Evolutionary conservation across 352 stramenopile genomes (phyloP), one percentile per base, ranked within the genome.

Genomic region (Phytopythium helicoides): DNA sequence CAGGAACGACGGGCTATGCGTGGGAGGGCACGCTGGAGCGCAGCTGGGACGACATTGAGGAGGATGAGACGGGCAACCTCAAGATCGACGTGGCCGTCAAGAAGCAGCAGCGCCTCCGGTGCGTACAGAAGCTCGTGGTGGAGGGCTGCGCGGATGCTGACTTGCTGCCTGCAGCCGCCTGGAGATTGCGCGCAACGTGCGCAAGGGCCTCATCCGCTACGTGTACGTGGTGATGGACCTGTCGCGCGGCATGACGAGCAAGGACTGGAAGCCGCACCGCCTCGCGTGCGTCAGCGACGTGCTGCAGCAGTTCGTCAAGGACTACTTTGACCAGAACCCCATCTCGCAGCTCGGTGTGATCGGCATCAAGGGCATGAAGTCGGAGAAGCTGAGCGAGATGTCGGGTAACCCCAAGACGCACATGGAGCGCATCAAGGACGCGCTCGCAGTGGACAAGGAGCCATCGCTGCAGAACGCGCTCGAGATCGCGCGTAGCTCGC

Each of bases 281-380:
- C 58, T 92, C 6, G 75, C 65, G 16, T 89, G 81, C 47, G 63
- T 77, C 23, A 84, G 73, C 50, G 65, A 81, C 11, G 80, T 87
- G 40, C 50, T 94, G 50, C 79, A 93, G 60, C 72, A 94, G 47
- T 96, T 97, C 37, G 72, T 96, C 1, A 85, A 85, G 50, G 82
- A 96, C 63, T 98, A 95, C 60, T 97, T 98, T 48, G 92, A 98
- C 65, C 88, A 97, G 60, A 98, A 98, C 56, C 92, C 92, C 31
- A 95, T 98, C 55, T 96, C 87, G 28, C 86, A 97, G 62, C 63
- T 97, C 19, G 84, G 92, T 3, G 64, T 98, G 23, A 89, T 97
- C 50, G 82, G 89, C 33, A 94, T 95, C 50, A 88, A 94, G 53
- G 85, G 90, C 48, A 89, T 93, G 62, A 89, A 83, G 51, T 91